Conservation (phyloP, 2,329 filamentous ascomycete genomes). For the Ascochyta pisi region DNA sequence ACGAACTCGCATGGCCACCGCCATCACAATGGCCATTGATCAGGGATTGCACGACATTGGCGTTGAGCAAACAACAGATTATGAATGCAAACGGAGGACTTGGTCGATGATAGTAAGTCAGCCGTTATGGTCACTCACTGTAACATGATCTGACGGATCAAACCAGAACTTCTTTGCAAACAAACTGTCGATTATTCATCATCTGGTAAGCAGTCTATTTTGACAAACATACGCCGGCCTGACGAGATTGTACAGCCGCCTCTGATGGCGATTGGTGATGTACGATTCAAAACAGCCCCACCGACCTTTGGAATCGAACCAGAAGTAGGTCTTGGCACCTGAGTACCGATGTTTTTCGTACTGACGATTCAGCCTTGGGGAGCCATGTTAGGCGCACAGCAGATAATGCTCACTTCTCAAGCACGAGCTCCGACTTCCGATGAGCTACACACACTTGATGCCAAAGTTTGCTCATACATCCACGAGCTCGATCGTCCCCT, state of each 20-base stretch:
- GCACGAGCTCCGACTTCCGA: neutral
- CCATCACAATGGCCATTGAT: constrained; percentile 12
- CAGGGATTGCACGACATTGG: constrained; percentile 3
- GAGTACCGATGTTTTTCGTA: neutral
- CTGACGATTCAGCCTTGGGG: constrained; percentile 5
- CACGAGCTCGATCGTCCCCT: constrained; percentile 6
- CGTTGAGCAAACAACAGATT: neutral
- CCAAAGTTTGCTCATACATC: neutral
- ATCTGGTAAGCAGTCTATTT: constrained; percentile 2
- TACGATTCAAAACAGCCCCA: neutral
- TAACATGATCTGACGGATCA: neutral
- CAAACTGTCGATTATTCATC: constrained; percentile 13
- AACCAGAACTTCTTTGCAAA: constrained; percentile 12
- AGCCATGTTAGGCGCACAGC: constrained; percentile 3
- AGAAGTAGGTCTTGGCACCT: neutral
- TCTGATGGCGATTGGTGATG: neutral
- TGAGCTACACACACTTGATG: constrained; percentile 3
- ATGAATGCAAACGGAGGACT: constrained; percentile 1
- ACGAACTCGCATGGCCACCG: constrained; percentile 12
- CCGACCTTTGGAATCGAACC: neutral
- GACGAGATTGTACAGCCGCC: neutral
- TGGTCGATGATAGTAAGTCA: constrained; percentile 12
- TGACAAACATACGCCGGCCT: too few relatives aligned
- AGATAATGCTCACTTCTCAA: constrained; percentile 5
- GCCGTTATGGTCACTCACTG: fast-evolving